A percentile compares a stretch with the other conserved stretches of the same genome.
Evolutionary conservation across 2,329 filamentous ascomycete species (phyloP).

Genomic region (Colletotrichum costaricense): DNA sequence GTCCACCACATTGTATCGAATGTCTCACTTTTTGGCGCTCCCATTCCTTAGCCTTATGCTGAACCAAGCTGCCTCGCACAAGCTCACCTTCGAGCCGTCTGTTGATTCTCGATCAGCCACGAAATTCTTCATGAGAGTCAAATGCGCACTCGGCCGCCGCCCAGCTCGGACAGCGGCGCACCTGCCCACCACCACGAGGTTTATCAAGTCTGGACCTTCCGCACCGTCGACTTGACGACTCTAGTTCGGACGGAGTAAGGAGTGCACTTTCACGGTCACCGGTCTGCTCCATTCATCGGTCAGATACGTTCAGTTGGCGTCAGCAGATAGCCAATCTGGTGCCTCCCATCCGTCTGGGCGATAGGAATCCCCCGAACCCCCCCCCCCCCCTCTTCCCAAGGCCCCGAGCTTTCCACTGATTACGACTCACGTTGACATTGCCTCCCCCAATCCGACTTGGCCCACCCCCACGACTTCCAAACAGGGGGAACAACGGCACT

Average conservation of each 20-base stretch:
- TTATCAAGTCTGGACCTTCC: background rate
- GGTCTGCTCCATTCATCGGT: constrained; percentile 6
- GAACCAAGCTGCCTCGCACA: background rate
- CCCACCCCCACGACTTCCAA: background rate
- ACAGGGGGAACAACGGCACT: background rate
- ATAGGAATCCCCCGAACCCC: background rate
- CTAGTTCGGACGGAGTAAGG: background rate
- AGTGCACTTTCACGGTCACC: background rate
- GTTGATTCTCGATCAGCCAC: background rate
- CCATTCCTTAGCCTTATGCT: background rate
- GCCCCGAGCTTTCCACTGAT: background rate
- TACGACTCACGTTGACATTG: background rate
- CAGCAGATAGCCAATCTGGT: background rate
- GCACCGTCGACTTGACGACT: background rate
- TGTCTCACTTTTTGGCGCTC: constrained; percentile 21
- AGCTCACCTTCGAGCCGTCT: background rate
- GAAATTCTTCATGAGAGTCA: background rate
- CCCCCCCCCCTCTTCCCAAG: too few relatives aligned
- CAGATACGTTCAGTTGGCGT: background rate
- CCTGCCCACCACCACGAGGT: background rate
- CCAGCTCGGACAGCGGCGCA: background rate
- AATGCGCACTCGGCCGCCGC: background rate
- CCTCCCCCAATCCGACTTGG: background rate
- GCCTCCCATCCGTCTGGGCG: background rate
- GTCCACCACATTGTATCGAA: background rate